A percentile compares a stretch with the other conserved stretches of the same genome.
Conservation (phyloP, 2,329 filamentous ascomycete genomes). For the Laburnicola sp. region DNA sequence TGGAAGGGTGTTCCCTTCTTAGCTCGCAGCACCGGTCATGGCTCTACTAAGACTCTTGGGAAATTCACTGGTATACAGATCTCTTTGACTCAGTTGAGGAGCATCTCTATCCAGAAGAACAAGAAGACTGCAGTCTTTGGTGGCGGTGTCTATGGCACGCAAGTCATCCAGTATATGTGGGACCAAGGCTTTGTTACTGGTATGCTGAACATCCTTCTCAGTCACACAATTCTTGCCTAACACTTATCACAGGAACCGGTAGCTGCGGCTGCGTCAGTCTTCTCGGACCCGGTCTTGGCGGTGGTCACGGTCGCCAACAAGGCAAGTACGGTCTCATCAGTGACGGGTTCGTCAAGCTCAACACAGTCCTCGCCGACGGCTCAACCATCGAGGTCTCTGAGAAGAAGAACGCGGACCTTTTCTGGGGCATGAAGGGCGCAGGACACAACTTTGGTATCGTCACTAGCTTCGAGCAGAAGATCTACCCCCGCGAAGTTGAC, state of each 20-base stretch:
- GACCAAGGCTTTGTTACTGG: not conserved
- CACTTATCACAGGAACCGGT: conserved; percentile 16
- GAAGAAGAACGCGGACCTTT: conserved; percentile 50
- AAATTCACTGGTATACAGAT: conserved; percentile 1
- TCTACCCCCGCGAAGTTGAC: conserved; percentile 36
- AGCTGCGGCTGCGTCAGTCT: conserved; percentile 54
- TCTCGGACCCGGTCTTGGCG: conserved; percentile 56
- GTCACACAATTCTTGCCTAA: not conserved
- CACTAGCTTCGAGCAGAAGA: conserved; percentile 46
- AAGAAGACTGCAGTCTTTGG: not conserved
- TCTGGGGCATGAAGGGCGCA: conserved; percentile 59
- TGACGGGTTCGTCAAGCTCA: conserved; percentile 57
- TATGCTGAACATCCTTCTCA: not conserved
- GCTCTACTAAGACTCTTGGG: not conserved
- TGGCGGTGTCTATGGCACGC: not conserved
- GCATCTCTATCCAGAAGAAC: not conserved
- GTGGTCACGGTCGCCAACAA: conserved; percentile 58
- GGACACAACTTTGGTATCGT: conserved; percentile 63
- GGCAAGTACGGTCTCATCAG: conserved; percentile 56
- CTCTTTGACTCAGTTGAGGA: not conserved
- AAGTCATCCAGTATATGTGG: not conserved
- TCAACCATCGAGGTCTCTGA: conserved; percentile 39
- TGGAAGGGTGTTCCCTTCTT: not conserved
- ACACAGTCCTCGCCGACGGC: conserved; percentile 56
- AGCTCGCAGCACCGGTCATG: not conserved